Percentiles rank a stretch among this genome's conserved stretches.
Evolutionary conservation across 257 asterid genomes (phyloP).

Genomic region (Nicotiana tabacum): DNA sequence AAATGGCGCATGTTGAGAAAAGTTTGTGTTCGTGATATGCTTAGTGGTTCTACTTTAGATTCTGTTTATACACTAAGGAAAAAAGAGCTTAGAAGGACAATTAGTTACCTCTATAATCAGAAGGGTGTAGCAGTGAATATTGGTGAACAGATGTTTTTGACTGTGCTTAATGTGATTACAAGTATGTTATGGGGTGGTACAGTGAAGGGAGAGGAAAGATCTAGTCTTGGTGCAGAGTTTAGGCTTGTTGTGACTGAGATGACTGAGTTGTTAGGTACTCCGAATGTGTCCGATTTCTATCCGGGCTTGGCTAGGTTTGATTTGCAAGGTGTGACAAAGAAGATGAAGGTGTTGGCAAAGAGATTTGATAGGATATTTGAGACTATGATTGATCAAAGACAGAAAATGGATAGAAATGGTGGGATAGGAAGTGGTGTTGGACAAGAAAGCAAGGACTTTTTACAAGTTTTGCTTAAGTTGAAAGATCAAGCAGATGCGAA

Average conservation of each 20-base stretch:
- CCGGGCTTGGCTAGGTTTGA: conserved; percentile 57
- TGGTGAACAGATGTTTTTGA: conserved; percentile 63
- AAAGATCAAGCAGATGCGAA: conserved; percentile 49
- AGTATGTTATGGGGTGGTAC: conserved; percentile 81
- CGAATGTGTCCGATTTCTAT: conserved; percentile 65
- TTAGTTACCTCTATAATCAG: conserved; percentile 24
- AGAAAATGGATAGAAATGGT: conserved; percentile 13
- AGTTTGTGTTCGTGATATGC: conserved; percentile 63
- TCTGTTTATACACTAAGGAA: conserved; percentile 44
- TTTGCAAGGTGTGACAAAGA: conserved; percentile 54
- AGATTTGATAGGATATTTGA: conserved; percentile 57
- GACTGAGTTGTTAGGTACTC: conserved; percentile 46
- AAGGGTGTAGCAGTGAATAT: conserved; percentile 38
- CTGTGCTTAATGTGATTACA: conserved; percentile 64
- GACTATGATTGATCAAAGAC: conserved; percentile 38
- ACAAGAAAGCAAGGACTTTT: conserved; percentile 42
- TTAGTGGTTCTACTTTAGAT: conserved; percentile 35
- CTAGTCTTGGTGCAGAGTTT: conserved; percentile 50
- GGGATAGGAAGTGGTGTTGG: background rate
- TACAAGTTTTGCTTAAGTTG: conserved; percentile 48
- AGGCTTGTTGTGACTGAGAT: conserved; percentile 46
- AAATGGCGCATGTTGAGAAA: conserved; percentile 75
- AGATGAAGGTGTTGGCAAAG: conserved; percentile 34
- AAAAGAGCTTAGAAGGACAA: conserved; percentile 37
- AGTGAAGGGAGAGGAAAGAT: conserved; percentile 49